These are phyloP conservation scores for Boletus sensibilis DNA, from an alignment of 768 basidiomycete genomes.

Conservation along the genomic window DNA sequence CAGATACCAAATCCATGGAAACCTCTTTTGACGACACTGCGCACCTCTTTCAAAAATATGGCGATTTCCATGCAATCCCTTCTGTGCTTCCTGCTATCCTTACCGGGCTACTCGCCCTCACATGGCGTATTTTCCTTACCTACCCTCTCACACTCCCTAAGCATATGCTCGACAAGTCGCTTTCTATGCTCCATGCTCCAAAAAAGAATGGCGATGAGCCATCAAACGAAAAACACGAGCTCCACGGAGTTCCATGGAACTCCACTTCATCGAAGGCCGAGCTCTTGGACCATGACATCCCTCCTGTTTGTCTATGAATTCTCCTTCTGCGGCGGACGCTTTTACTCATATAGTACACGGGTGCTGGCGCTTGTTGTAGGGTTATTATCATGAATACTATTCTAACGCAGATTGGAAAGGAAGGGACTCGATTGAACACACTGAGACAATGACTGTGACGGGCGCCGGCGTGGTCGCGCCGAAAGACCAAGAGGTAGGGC, in stretches of 20 bases:
- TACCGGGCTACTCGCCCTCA: constrained; percentile 43
- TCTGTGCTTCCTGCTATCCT: constrained; percentile 29
- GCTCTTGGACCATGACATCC: constrained; percentile 33
- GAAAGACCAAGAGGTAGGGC: background rate
- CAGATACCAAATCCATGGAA: constrained; percentile 21
- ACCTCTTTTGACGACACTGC: constrained; percentile 25
- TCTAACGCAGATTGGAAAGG: constrained; percentile 32
- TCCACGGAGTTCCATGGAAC: constrained; percentile 24
- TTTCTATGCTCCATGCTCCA: constrained; percentile 33
- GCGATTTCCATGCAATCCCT: constrained; percentile 34
- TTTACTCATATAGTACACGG: constrained; percentile 45
- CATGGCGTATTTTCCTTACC: constrained; percentile 46
- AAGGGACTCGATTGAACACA: constrained; percentile 30
- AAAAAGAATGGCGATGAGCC: constrained; percentile 31
- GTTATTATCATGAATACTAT: constrained; percentile 40
- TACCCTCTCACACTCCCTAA: constrained; percentile 53
- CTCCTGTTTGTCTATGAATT: constrained; percentile 53
- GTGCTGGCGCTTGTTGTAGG: constrained; percentile 49
- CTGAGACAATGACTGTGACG: constrained; percentile 13
- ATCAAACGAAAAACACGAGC: constrained; percentile 30
- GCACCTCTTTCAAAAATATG: constrained; percentile 23
- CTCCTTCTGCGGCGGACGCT: constrained; percentile 32
- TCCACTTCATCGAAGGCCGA: constrained; percentile 30
- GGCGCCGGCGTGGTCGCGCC: background rate
- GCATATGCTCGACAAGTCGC: constrained; percentile 36